Conservation (phyloP, 31 red algal species). For the Bonnemaisonia californica region DNA sequence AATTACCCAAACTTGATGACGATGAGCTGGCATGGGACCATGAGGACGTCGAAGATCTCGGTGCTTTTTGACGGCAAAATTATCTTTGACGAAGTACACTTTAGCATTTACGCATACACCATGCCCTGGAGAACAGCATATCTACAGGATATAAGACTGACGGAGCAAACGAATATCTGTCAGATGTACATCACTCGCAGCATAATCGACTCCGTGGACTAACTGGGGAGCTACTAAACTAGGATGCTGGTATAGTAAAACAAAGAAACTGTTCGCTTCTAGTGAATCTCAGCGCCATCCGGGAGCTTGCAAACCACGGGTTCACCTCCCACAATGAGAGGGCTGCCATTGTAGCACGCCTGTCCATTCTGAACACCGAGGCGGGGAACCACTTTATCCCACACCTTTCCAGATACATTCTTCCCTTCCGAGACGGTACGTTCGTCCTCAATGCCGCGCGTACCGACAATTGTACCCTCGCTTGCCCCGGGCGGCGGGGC, state of each 20-base stretch:
- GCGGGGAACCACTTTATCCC: slow-evolving; percentile 68
- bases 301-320: slow-evolving; percentile 50
- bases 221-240: no score
- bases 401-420: slow-evolving; percentile 63
- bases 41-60: slow-evolving; percentile 24
- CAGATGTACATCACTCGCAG: neutral
- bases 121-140: no score
- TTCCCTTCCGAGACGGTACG: slow-evolving; percentile 61
- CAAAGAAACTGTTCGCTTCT: no score
- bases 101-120: no score
- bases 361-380: slow-evolving; percentile 32
- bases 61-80: neutral
- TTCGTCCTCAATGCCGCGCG: slow-evolving; percentile 27
- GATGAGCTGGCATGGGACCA: slow-evolving; percentile 29
- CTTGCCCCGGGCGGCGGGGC: slow-evolving; percentile 13
- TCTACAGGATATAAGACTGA: no score
- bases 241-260: no score
- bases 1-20: slow-evolving; percentile 1
- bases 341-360: slow-evolving; percentile 52
- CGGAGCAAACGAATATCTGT: neutral
- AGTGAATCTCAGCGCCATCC: slow-evolving; percentile 80
- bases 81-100: no score
- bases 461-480: slow-evolving; percentile 27
- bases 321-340: slow-evolving; percentile 27
- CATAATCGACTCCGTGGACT: no score